These are phyloP conservation scores for Drechslera avenae DNA, from an alignment of 2,329 filamentous ascomycete genomes.

Conservation along the genomic window DNA sequence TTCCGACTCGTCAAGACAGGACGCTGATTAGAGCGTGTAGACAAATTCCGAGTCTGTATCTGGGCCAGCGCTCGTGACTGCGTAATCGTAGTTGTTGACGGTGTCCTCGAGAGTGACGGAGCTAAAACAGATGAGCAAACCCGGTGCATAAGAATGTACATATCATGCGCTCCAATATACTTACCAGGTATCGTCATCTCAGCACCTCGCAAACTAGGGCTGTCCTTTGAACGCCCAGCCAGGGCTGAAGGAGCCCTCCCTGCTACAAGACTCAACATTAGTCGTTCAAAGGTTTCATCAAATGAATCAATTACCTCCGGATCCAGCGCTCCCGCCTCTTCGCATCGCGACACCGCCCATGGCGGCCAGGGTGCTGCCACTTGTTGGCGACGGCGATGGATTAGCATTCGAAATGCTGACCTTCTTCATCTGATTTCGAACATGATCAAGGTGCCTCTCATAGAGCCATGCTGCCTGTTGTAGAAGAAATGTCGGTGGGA, in stretches of 20 bases:
- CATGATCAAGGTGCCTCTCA: constrained; percentile 86
- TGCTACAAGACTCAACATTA: constrained; percentile 24
- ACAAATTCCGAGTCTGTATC: constrained; percentile 30
- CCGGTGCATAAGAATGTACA: not conserved
- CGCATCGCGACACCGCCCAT: constrained; percentile 56
- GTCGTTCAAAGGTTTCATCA: no score
- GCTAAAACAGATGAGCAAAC: constrained; percentile 18
- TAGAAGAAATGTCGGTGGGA: constrained; percentile 84
- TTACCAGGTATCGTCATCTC: constrained; percentile 54
- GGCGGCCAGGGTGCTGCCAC: constrained; percentile 51
- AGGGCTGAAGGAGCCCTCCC: constrained; percentile 59
- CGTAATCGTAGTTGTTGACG: constrained; percentile 56
- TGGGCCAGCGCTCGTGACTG: constrained; percentile 42
- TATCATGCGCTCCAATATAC: not conserved
- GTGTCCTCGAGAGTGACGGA: constrained; percentile 51
- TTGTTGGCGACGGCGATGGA: constrained; percentile 53
- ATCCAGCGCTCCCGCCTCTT: constrained; percentile 55
- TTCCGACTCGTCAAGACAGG: constrained; percentile 27
- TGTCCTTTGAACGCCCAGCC: constrained; percentile 62
- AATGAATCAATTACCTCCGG: constrained; percentile 39
- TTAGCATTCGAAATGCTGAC: constrained; percentile 64
- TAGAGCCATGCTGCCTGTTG: constrained; percentile 95
- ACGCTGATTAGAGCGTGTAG: constrained; percentile 34
- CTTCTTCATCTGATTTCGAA: constrained; percentile 86
- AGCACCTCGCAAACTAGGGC: constrained; percentile 57